These are phyloP conservation scores for Pouteria glomerata DNA, from an alignment of 148 eudicot genomes.

Conservation along the genomic window DNA sequence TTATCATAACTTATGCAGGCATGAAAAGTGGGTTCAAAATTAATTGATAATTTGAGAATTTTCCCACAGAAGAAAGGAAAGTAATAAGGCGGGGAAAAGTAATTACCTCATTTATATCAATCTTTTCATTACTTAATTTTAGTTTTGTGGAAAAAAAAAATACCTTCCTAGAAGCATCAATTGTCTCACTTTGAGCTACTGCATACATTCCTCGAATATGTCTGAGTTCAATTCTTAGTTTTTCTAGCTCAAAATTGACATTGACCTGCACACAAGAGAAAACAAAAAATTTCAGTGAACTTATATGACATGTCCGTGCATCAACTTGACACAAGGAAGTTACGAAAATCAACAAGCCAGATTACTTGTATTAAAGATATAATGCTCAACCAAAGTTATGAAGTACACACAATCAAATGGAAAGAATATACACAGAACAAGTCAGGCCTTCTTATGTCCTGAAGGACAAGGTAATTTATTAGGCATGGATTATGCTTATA, in stretches of 20 bases:
- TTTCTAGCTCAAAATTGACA: conserved; percentile 59
- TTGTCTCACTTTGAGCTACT: conserved; percentile 66
- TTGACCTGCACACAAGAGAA: conserved; percentile 36
- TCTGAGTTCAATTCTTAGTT: conserved; percentile 69
- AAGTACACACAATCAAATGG: not conserved
- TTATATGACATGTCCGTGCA: not conserved
- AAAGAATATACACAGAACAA: not conserved
- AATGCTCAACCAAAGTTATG: not conserved
- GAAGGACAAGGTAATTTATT: not conserved
- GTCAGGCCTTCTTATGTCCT: not conserved
- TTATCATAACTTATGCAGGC: not conserved
- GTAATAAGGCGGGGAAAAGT: not conserved
- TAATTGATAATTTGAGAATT: not conserved
- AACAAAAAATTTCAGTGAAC: not conserved
- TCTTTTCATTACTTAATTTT: not conserved
- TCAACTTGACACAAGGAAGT: not conserved
- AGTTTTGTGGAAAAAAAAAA: not conserved
- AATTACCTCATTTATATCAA: too few relatives aligned
- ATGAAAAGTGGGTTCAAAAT: not conserved
- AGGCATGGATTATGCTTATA: not conserved
- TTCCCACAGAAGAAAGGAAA: not conserved
- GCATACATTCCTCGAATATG: conserved; percentile 77
- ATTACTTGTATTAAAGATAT: not conserved
- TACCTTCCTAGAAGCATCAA: conserved; percentile 81
- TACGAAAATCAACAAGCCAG: not conserved